Base-by-base conservation (phyloP, 192 early-diverging fungal species). In the Coemansia sp. region DNA sequence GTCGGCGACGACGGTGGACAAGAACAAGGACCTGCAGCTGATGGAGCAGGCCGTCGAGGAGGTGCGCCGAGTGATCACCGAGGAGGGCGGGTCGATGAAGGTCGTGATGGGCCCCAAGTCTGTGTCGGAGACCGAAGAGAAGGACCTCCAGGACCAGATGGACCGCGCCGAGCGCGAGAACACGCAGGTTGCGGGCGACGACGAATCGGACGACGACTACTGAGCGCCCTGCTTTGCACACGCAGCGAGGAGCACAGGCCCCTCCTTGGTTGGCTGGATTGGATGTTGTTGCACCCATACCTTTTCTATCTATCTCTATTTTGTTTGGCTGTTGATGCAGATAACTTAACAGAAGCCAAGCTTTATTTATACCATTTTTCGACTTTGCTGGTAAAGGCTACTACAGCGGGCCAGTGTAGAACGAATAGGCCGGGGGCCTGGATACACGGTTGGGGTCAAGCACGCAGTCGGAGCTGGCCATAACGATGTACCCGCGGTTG, bases 51-150 rank as follows among this genome's bases (percentile, higher is more conserved):
- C 91, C 19, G 85, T 99, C 40, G 74, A 69, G 25, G 84, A 78
- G 19, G 89, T 90, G 44, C 90, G 92, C 69, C 82, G 87, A 55
- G 78, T 78, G 26, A 85, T 99, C 53, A 84, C 82, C 48, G 80
- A 78, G 39, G 69, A 80, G 24, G 80, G 79, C 25, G 93, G 93
- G 47, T 78, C 58, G 54, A 79, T 96, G 53, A 82, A 72, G 49
- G 84, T 97, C 20, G 83, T 87, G 60, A 97, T 94, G 89, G 92
- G 87, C 64, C 93, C 96, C 44, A 87, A 86, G 60, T 85, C 87
- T 33, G 91, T 99, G 14, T 86, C 83, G 46, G 93, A 93, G 57
- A 84, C 85, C 24, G 96, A 99, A 64, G 96, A 99, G 55, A 75
- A 79, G 66, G 96, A 99, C 79, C 85, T 99, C 41, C 88, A 83